These are phyloP conservation scores for Yarrowia sp. DNA, from an alignment of 805 yeast genomes.

Conservation along the genomic window DNA sequence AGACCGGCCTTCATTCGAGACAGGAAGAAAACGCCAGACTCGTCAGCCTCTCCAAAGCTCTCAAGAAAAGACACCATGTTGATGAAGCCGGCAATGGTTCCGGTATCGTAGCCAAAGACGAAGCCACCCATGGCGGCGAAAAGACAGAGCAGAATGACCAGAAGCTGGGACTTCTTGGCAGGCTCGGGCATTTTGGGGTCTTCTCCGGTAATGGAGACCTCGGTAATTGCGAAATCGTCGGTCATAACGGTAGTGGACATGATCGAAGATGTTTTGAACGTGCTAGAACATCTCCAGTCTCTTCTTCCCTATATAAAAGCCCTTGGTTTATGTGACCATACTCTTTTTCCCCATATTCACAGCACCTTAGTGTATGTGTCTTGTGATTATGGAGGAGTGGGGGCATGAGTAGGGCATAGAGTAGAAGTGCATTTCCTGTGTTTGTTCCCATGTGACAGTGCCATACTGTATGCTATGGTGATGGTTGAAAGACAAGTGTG, in stretches of 20 bases:
- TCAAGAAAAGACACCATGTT: conserved; percentile 60
- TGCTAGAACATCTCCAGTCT: not conserved
- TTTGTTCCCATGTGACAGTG: not conserved
- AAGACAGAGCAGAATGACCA: conserved; percentile 52
- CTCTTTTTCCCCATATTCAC: not conserved
- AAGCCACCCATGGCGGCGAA: conserved; percentile 69
- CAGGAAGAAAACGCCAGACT: conserved; percentile 51
- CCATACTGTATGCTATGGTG: not conserved
- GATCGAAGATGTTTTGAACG: not conserved
- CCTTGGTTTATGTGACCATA: conserved; percentile 8
- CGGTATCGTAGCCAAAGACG: conserved; percentile 73
- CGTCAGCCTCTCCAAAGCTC: conserved; percentile 57
- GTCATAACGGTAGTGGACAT: conserved; percentile 4
- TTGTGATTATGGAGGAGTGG: not conserved
- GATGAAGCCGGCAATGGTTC: conserved; percentile 70
- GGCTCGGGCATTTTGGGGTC: not conserved
- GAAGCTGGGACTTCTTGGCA: conserved; percentile 22
- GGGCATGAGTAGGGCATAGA: not conserved
- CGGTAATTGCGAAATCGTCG: not conserved
- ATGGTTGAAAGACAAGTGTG: no score
- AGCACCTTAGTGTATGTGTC: not conserved
- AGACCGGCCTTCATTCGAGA: conserved; percentile 65
- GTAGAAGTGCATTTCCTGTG: not conserved
- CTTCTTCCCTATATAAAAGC: not conserved
- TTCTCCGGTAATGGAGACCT: not conserved